phyloP scores from a whole-genome alignment of 1,284 basidiomycete species.

The Gymnopus androsaceus region DNA sequence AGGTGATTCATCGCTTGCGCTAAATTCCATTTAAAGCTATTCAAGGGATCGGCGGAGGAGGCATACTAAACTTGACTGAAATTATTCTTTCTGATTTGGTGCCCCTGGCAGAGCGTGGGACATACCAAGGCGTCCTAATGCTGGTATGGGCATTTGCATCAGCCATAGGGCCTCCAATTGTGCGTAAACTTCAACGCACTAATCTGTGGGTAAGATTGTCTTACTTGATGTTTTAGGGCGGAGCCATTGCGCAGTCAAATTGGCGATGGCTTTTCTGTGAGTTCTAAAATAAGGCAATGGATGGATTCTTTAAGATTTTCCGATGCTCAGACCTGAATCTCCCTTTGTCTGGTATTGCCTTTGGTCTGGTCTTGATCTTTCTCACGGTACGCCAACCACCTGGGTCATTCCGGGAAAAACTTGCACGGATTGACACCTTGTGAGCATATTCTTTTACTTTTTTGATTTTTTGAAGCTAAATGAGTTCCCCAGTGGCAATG shows the following conservation, averaged over 20 bases:
- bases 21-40: not conserved
- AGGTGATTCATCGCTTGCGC: not conserved
- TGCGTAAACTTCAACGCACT: too few relatives aligned
- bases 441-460: too few relatives aligned
- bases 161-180: not conserved
- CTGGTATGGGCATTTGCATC: not conserved
- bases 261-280: slow-evolving; percentile 4
- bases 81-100: not conserved
- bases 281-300: not conserved
- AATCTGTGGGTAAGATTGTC: too few relatives aligned
- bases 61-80: not conserved
- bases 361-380: slow-evolving; percentile 28
- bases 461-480: not conserved
- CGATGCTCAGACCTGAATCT: slow-evolving; percentile 30
- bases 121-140: not conserved
- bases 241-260: not conserved
- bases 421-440: slow-evolving; percentile 25
- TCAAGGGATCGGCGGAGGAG: slow-evolving; percentile 4
- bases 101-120: not conserved
- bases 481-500: not conserved
- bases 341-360: slow-evolving; percentile 30
- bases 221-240: not conserved
- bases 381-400: slow-evolving; percentile 31
- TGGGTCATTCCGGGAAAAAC: slow-evolving; percentile 23
- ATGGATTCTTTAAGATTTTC: too few relatives aligned